A percentile compares a stretch with the other conserved stretches of the same genome.
These are phyloP conservation scores for Tagetes patula DNA, from an alignment of 129 eudicot genomes.

Conservation along the genomic window DNA sequence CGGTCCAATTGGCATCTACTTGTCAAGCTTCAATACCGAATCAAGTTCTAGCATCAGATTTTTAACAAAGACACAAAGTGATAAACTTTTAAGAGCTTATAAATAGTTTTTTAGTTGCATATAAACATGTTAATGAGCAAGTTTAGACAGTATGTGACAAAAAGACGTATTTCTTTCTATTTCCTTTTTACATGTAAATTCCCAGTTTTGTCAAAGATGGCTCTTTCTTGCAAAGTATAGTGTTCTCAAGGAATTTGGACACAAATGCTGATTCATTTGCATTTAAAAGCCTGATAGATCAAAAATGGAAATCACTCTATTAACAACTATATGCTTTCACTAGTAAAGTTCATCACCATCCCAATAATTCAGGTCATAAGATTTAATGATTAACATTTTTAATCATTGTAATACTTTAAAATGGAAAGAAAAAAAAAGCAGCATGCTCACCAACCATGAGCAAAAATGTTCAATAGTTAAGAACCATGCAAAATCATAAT, in stretches of 20 bases:
- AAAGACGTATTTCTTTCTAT: neutral
- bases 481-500: neutral
- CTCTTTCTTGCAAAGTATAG: neutral
- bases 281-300: neutral
- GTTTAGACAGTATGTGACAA: neutral
- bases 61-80: neutral
- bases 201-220: neutral
- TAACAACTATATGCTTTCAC: conserved; percentile 8
- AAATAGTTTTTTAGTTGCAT: neutral
- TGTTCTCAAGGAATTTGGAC: neutral
- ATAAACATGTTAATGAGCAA: neutral
- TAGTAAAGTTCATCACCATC: conserved; percentile 9
- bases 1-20: neutral
- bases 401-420: conserved; percentile 1
- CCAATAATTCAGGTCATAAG: conserved; percentile 4
- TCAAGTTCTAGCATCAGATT: neutral
- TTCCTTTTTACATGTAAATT: neutral
- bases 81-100: neutral
- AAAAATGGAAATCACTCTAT: neutral
- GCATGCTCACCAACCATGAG: neutral
- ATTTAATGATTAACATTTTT: neutral
- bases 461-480: neutral
- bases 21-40: conserved; percentile 1
- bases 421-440: neutral
- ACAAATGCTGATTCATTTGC: neutral